These are phyloP conservation scores for Pseudogymnoascus sp. DNA, from an alignment of 2,329 filamentous ascomycete species.

Conservation along the genomic window DNA sequence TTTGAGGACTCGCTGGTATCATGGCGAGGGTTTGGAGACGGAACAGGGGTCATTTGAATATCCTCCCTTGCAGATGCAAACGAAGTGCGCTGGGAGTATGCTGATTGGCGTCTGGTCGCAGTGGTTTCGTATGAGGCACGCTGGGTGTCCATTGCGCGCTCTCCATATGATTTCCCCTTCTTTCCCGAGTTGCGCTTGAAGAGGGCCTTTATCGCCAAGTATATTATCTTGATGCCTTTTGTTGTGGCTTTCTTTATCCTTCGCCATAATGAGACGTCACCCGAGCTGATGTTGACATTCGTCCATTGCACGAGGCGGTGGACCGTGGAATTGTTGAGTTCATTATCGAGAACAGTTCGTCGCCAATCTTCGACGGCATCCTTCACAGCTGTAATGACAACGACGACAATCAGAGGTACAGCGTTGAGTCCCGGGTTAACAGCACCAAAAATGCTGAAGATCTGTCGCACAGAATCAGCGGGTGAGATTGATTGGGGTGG, in stretches of 20 bases:
- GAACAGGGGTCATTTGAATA: conserved; percentile 94
- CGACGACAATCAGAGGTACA: conserved; percentile 87
- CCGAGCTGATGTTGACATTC: conserved; percentile 88
- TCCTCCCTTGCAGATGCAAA: conserved; percentile 56
- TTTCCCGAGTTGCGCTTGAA: conserved; percentile 47
- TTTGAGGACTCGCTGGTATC: conserved; percentile 31
- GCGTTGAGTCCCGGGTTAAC: conserved; percentile 84
- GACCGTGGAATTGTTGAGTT: conserved; percentile 92
- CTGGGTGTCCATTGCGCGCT: conserved; percentile 25
- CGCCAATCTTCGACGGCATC: conserved; percentile 95
- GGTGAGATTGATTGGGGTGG: conserved; percentile 19
- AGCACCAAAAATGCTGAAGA: conserved; percentile 93
- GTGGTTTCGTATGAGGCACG: conserved; percentile 56
- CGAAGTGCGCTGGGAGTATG: conserved; percentile 36
- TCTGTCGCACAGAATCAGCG: conserved; percentile 45
- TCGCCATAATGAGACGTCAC: conserved; percentile 81
- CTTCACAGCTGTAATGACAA: conserved; percentile 82
- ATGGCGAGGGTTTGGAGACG: conserved; percentile 62
- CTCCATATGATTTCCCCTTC: conserved; percentile 19
- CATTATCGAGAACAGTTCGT: conserved; percentile 81
- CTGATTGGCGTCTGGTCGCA: conserved; percentile 43
- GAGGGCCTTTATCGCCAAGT: conserved; percentile 10
- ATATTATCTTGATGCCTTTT: conserved; percentile 19
- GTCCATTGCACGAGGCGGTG: conserved; percentile 83
- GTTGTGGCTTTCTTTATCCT: conserved; percentile 80